Evolutionary conservation across 1,139 yeast genomes (phyloP).

Genomic region (Lodderomyces metapsilosis): DNA sequence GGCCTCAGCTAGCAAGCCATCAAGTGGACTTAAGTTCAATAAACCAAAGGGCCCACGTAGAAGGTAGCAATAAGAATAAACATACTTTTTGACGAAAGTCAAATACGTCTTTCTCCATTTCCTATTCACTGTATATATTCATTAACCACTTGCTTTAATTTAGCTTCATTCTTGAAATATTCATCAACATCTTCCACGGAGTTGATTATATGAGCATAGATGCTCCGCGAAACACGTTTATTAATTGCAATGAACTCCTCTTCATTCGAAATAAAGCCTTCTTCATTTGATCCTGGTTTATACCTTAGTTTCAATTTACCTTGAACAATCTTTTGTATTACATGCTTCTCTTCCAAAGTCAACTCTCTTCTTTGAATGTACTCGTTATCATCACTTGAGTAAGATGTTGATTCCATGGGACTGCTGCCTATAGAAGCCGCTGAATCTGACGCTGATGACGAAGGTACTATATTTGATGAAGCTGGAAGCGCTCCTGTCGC

Average conservation of each 20-base stretch:
- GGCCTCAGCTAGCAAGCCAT: slow-evolving; percentile 6
- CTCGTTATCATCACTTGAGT: slow-evolving; percentile 13
- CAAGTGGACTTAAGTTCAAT: slow-evolving; percentile 33
- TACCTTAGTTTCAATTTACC: slow-evolving; percentile 49
- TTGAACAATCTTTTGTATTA: slow-evolving; percentile 26
- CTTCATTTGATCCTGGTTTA: slow-evolving; percentile 9
- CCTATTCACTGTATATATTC: slow-evolving; percentile 16
- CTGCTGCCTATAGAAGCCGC: slow-evolving; percentile 10
- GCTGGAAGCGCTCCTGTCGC: slow-evolving; percentile 4
- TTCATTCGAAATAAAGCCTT: slow-evolving; percentile 19
- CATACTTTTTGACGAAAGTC: slow-evolving; percentile 3
- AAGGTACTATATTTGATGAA: neutral
- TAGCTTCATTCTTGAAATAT: slow-evolving; percentile 18
- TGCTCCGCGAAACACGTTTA: slow-evolving; percentile 40
- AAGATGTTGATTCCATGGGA: slow-evolving; percentile 13
- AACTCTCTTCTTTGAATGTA: slow-evolving; percentile 6
- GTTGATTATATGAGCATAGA: slow-evolving; percentile 34
- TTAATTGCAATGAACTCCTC: slow-evolving; percentile 36
- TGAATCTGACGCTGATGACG: slow-evolving; percentile 13
- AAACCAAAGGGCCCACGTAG: slow-evolving; percentile 61
- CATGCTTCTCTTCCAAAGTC: neutral
- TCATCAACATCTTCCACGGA: slow-evolving; percentile 9
- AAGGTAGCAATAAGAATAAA: slow-evolving; percentile 21
- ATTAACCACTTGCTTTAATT: slow-evolving; percentile 24
- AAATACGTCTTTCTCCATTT: neutral